Conservation (phyloP, 2,329 filamentous ascomycete genomes). For the Colletotrichum karsti region DNA sequence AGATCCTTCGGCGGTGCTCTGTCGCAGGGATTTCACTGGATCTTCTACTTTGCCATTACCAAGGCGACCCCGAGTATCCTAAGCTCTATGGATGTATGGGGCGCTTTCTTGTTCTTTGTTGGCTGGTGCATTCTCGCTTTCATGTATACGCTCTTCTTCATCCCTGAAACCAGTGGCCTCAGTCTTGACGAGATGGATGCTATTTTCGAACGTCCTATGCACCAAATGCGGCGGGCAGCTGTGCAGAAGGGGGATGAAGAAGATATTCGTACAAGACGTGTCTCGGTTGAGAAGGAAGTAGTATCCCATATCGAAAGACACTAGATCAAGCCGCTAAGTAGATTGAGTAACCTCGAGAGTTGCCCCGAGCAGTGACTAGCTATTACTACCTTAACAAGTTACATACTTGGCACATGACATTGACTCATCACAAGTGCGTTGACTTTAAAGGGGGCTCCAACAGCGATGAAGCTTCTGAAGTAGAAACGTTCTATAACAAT, state of each 20-base stretch:
- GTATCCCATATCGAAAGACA: not conserved
- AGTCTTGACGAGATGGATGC: conserved; percentile 6
- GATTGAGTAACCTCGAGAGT: not conserved
- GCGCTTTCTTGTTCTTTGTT: conserved; percentile 3
- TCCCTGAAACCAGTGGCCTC: not conserved
- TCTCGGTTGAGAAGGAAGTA: not conserved
- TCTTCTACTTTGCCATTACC: conserved; percentile 1
- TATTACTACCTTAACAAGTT: too few relatives aligned
- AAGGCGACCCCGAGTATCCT: not conserved
- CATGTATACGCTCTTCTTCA: not conserved
- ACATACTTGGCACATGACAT: too few relatives aligned
- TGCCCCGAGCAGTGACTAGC: too few relatives aligned
- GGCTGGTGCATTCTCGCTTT: conserved; percentile 1
- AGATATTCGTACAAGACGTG: not conserved
- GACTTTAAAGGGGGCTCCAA: too few relatives aligned
- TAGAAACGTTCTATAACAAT: too few relatives aligned
- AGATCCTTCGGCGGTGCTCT: conserved; percentile 42
- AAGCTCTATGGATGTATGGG: not conserved
- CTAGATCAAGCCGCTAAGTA: not conserved
- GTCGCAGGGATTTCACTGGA: not conserved
- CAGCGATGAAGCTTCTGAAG: too few relatives aligned
- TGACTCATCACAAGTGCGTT: too few relatives aligned
- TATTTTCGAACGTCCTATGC: conserved; percentile 4
- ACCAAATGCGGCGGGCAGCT: not conserved
- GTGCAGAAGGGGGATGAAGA: not conserved